phyloP scores from a whole-genome alignment of 257 asterid species.

The Nicotiana knightiana region DNA sequence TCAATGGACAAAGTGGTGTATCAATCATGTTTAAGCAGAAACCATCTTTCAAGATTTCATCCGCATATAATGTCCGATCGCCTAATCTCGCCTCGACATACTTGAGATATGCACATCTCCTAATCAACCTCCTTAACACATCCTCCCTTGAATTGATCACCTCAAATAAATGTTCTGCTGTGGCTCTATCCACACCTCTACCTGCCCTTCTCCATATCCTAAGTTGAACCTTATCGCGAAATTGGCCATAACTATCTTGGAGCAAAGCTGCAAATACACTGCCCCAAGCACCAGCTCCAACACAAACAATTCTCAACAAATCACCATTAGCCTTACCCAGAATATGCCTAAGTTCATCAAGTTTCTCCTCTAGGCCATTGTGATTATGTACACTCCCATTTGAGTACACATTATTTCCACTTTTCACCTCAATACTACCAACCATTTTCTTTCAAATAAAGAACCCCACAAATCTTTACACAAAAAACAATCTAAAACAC shows the following conservation, averaged over 20 bases:
- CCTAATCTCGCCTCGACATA: conserved; percentile 90
- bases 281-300: conserved; percentile 98
- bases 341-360: conserved; percentile 52
- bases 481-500: conserved; percentile 6
- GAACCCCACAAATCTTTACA: conserved; percentile 10
- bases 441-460: conserved; percentile 47
- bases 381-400: conserved; percentile 42
- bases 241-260: conserved; percentile 73
- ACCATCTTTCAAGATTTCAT: conserved; percentile 81
- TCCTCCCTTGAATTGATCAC: conserved; percentile 87
- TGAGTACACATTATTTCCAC: conserved; percentile 18
- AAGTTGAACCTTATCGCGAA: conserved; percentile 64
- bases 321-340: conserved; percentile 64
- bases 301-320: conserved; percentile 63
- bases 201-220: conserved; percentile 84
- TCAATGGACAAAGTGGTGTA: conserved; percentile 84
- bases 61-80: conserved; percentile 73
- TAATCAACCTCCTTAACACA: conserved; percentile 70
- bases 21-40: conserved; percentile 88
- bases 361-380: conserved; percentile 54
- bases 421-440: conserved; percentile 50
- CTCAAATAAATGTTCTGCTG: conserved; percentile 76
- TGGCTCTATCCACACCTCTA: conserved; percentile 51
- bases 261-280: conserved; percentile 78
- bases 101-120: conserved; percentile 81